Evolutionary conservation across 1,139 yeast genomes (phyloP).

Genomic region (Candida pseudoviswanathii): DNA sequence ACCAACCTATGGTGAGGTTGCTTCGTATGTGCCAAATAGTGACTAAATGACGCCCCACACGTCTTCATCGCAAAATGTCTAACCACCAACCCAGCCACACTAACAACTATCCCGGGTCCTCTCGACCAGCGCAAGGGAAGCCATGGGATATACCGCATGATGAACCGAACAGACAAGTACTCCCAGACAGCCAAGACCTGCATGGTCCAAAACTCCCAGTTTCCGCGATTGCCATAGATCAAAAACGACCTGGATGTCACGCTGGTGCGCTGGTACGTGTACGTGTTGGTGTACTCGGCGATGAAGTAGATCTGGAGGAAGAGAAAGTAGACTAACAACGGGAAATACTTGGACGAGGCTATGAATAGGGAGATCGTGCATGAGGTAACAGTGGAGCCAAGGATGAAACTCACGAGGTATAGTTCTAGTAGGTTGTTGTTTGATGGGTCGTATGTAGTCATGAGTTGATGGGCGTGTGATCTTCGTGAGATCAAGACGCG

Average conservation of each 20-base stretch:
- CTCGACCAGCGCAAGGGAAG: neutral
- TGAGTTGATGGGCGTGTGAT: neutral
- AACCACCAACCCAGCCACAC: slow-evolving; percentile 25
- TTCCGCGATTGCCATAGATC: slow-evolving; percentile 41
- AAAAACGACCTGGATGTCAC: slow-evolving; percentile 35
- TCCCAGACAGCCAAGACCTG: slow-evolving; percentile 33
- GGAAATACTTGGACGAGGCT: slow-evolving; percentile 6
- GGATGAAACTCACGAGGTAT: slow-evolving; percentile 19
- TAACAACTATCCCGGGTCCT: slow-evolving; percentile 19
- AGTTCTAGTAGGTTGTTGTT: slow-evolving; percentile 27
- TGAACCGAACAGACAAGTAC: slow-evolving; percentile 16
- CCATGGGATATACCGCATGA: neutral
- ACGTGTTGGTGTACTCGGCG: slow-evolving; percentile 32
- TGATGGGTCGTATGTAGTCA: slow-evolving; percentile 15
- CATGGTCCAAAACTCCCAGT: slow-evolving; percentile 32
- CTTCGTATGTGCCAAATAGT: slow-evolving; percentile 22
- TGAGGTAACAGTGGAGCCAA: slow-evolving; percentile 23
- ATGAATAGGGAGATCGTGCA: slow-evolving; percentile 2
- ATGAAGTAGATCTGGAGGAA: slow-evolving; percentile 28
- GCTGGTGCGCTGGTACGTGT: slow-evolving; percentile 27
- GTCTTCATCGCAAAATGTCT: slow-evolving; percentile 35
- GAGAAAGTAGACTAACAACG: slow-evolving; percentile 22
- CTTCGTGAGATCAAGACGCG: too few species aligned
- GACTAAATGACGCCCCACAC: slow-evolving; percentile 42
- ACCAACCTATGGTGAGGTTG: slow-evolving; percentile 22